Percentiles rank a stretch among this genome's conserved stretches.
Conservation (phyloP, 1,139 yeast species). For the Candida labiduridarum region DNA sequence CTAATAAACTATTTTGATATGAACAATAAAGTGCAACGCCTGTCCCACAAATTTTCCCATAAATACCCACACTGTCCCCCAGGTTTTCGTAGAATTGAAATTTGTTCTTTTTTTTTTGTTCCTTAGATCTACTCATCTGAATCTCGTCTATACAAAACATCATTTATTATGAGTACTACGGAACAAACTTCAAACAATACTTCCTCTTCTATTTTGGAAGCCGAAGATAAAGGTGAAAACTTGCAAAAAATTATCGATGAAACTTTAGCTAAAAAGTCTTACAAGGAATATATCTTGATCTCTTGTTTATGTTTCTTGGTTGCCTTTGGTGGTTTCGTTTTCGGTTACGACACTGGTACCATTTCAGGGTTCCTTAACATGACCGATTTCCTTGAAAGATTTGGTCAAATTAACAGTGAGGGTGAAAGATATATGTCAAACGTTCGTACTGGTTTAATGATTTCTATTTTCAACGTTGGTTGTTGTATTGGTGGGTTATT, state of each 20-base stretch:
- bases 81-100: not conserved
- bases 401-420: conserved; percentile 38
- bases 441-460: conserved; percentile 55
- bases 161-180: not conserved
- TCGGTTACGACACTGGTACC: conserved; percentile 75
- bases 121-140: conserved; percentile 1
- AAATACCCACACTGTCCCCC: conserved; percentile 5
- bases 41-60: conserved; percentile 3
- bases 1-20: not conserved
- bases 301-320: conserved; percentile 42
- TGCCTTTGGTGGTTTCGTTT: conserved; percentile 66
- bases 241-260: conserved; percentile 15
- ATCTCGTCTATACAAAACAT: not conserved
- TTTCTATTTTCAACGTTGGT: conserved; percentile 69
- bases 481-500: conserved; percentile 72
- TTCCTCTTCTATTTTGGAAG: conserved; percentile 13
- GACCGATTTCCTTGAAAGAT: conserved; percentile 50
- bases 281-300: conserved; percentile 33
- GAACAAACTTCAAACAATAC: conserved; percentile 2
- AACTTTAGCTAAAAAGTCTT: conserved; percentile 21
- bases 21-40: not conserved
- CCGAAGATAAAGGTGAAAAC: conserved; percentile 7
- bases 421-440: conserved; percentile 38
- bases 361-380: conserved; percentile 67
- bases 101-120: not conserved